phyloP scores from a whole-genome alignment of 2,329 filamentous ascomycete species.

The Neopestalotiopsis sp. region DNA sequence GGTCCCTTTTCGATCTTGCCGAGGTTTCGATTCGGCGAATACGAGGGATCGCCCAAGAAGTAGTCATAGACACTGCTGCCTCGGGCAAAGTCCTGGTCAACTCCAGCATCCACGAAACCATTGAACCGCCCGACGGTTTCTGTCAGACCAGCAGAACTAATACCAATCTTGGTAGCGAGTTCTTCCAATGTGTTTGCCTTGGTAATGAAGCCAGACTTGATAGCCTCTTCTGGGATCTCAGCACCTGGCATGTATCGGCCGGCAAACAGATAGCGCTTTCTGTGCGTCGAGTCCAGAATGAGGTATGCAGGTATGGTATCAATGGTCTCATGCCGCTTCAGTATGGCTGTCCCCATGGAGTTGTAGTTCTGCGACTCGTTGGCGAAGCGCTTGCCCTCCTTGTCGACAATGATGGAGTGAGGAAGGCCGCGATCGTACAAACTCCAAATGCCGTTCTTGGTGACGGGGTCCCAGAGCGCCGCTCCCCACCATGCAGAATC shows the following conservation, averaged over 20 bases:
- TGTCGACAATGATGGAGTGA: constrained; percentile 42
- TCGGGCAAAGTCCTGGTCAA: constrained; percentile 40
- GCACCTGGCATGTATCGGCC: not conserved
- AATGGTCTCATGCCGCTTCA: not conserved
- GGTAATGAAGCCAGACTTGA: constrained; percentile 21
- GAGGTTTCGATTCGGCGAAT: constrained; percentile 37
- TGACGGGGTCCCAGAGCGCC: constrained; percentile 34
- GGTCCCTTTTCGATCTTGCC: constrained; percentile 33
- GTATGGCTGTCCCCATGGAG: constrained; percentile 29
- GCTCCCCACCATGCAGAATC: constrained; percentile 42
- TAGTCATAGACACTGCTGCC: constrained; percentile 38
- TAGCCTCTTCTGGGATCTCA: not conserved
- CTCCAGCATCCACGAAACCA: constrained; percentile 31
- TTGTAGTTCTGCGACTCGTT: constrained; percentile 42
- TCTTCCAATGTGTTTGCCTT: constrained; percentile 31
- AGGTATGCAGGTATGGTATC: constrained; percentile 37
- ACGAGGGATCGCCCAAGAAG: constrained; percentile 38
- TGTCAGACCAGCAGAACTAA: constrained; percentile 28
- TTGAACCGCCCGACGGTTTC: constrained; percentile 37
- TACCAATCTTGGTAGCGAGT: constrained; percentile 32
- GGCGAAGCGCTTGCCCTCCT: constrained; percentile 37
- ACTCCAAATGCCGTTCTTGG: constrained; percentile 26
- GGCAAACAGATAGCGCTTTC: constrained; percentile 32
- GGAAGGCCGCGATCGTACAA: constrained; percentile 38
- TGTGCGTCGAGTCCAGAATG: constrained; percentile 38